Conservation (phyloP, 1,284 basidiomycete genomes). For the Mycosarcoma maydis region DNA sequence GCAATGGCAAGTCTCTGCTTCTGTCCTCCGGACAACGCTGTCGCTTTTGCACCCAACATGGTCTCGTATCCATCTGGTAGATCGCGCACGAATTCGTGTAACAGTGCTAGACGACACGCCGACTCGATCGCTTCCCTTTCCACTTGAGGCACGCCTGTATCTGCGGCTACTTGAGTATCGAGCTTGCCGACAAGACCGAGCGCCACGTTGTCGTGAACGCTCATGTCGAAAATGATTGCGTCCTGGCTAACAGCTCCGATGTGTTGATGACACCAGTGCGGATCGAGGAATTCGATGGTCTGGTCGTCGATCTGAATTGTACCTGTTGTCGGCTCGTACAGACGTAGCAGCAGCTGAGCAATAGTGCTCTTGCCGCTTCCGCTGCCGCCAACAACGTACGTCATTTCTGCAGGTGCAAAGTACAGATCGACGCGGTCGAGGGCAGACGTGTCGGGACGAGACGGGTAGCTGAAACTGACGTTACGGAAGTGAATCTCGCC, state of each 20-base stretch:
- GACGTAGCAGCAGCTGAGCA: conserved; percentile 80
- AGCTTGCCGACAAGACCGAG: conserved; percentile 72
- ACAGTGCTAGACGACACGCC: conserved; percentile 83
- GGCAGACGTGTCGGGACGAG: conserved; percentile 75
- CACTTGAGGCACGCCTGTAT: conserved; percentile 42
- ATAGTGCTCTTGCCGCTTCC: conserved; percentile 94
- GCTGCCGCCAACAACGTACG: conserved; percentile 90
- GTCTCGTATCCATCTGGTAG: conserved; percentile 91
- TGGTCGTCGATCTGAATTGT: conserved; percentile 83
- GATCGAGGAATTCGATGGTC: conserved; percentile 76
- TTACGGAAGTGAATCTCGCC: conserved; percentile 83
- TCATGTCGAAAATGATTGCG: conserved; percentile 81
- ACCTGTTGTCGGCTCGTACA: conserved; percentile 73
- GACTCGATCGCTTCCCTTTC: conserved; percentile 76
- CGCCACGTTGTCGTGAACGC: conserved; percentile 87
- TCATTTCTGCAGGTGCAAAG: conserved; percentile 85
- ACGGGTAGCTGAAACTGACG: conserved; percentile 87
- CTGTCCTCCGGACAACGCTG: conserved; percentile 89
- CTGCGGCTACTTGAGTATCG: neutral
- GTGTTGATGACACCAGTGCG: conserved; percentile 77
- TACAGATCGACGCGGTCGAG: conserved; percentile 75
- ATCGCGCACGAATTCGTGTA: conserved; percentile 86
- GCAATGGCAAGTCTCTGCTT: conserved; percentile 91
- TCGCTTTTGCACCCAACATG: conserved; percentile 75
- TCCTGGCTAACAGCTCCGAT: conserved; percentile 82